A percentile compares a stretch with the other conserved stretches of the same genome.
These are phyloP conservation scores for Fomitopsis pinicola DNA, from an alignment of 1,284 basidiomycete genomes.

Conservation along the genomic window DNA sequence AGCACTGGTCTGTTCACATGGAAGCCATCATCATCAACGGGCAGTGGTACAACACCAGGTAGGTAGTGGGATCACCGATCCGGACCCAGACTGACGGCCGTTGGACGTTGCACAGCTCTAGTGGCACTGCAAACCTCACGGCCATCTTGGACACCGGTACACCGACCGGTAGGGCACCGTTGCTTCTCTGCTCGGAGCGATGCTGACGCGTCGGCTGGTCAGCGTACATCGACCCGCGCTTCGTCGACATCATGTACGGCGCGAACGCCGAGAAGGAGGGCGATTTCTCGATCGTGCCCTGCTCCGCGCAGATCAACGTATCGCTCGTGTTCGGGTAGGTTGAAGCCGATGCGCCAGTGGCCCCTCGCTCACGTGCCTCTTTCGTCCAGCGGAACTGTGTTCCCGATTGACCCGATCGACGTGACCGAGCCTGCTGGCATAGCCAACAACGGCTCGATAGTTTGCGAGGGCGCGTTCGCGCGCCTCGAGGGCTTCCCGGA, in stretches of 20 bases:
- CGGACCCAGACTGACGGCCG: background rate
- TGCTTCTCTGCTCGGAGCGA: background rate
- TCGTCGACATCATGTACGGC: conserved; percentile 6
- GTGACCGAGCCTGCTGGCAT: background rate
- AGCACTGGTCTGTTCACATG: conserved; percentile 2
- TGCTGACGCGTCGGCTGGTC: background rate
- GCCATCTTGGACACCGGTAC: conserved; percentile 6
- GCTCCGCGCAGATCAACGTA: conserved; percentile 2
- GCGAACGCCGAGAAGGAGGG: background rate
- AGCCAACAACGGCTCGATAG: background rate
- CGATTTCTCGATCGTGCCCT: background rate
- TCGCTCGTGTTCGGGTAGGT: conserved; percentile 3
- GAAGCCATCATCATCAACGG: conserved; percentile 7
- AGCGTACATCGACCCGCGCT: conserved; percentile 4
- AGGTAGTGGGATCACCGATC: background rate
- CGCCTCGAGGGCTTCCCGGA: background rate
- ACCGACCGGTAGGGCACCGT: background rate
- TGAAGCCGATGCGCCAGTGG: background rate
- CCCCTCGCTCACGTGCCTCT: background rate
- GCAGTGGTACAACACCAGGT: conserved; percentile 5
- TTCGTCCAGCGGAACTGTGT: background rate
- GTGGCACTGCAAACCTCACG: conserved; percentile 1
- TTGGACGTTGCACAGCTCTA: background rate
- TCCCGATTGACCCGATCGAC: conserved; percentile 5
- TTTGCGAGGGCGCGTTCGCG: conserved; percentile 1